Evolutionary conservation across 129 eudicot species (phyloP).

Genomic region (Apium graveolens): DNA sequence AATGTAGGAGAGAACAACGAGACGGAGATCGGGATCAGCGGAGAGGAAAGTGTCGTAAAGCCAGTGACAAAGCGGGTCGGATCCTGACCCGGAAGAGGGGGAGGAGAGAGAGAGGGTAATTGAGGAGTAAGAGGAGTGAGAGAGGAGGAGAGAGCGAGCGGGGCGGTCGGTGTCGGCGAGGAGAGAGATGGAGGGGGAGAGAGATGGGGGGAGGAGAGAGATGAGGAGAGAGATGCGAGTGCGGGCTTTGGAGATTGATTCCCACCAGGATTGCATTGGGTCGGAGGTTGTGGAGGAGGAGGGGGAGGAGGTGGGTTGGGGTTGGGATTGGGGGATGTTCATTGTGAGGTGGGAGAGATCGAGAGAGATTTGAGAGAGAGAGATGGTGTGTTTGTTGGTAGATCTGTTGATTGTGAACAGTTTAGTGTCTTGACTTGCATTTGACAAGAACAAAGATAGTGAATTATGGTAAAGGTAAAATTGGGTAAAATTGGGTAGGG

Average conservation of each 20-base stretch:
- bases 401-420: too few relatives aligned
- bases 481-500: too few relatives aligned
- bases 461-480: too few relatives aligned
- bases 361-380: not conserved
- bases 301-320: constrained; percentile 51
- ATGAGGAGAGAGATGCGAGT: constrained; percentile 65
- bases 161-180: constrained; percentile 92
- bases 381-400: too few relatives aligned
- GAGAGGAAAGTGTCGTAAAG: constrained; percentile 81
- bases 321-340: constrained; percentile 25
- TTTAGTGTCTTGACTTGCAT: too few relatives aligned
- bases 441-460: too few relatives aligned
- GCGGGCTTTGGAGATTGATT: constrained; percentile 90
- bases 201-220: constrained; percentile 47
- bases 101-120: constrained; percentile 46
- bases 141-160: constrained; percentile 70
- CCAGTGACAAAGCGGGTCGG: constrained; percentile 78
- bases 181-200: constrained; percentile 50
- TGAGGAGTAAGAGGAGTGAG: constrained; percentile 56
- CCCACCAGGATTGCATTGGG: constrained; percentile 97
- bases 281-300: constrained; percentile 57
- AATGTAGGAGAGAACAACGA: constrained; percentile 68
- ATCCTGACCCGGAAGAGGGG: constrained; percentile 62
- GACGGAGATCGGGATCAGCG: constrained; percentile 75
- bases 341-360: not conserved